Conservation (phyloP, 148 eudicot genomes). For the Cornus suecica region DNA sequence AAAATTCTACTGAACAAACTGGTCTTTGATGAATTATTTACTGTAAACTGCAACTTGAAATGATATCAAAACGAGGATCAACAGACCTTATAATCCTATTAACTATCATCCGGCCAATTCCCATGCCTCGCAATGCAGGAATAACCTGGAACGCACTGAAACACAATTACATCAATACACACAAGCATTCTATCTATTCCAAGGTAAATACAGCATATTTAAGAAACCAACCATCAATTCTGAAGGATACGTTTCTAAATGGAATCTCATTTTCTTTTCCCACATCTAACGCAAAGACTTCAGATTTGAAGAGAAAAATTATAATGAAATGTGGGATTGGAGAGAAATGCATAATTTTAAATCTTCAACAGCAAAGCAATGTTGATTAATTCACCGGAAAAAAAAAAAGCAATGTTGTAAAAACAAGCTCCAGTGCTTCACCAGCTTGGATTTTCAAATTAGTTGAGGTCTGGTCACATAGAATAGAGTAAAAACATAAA, state of each 20-base stretch:
- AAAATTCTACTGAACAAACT: neutral
- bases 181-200: neutral
- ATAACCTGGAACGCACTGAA: constrained; percentile 63
- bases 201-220: neutral
- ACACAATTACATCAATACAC: constrained; percentile 17
- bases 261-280: too few relatives aligned
- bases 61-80: neutral
- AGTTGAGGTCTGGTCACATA: too few relatives aligned
- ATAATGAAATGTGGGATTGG: too few relatives aligned
- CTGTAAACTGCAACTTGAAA: neutral
- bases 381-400: too few relatives aligned
- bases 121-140: constrained; percentile 58
- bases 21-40: neutral
- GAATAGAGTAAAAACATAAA: too few relatives aligned
- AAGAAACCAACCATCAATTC: neutral
- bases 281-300: too few relatives aligned
- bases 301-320: too few relatives aligned
- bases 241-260: neutral
- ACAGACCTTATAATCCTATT: constrained; percentile 73
- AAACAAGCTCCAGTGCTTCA: too few relatives aligned
- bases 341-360: too few relatives aligned
- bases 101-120: constrained; percentile 72
- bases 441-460: too few relatives aligned
- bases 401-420: too few relatives aligned
- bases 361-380: too few relatives aligned